Evolutionary conservation across 805 yeast genomes (phyloP).

Genomic region (Saturnispora mendoncae): DNA sequence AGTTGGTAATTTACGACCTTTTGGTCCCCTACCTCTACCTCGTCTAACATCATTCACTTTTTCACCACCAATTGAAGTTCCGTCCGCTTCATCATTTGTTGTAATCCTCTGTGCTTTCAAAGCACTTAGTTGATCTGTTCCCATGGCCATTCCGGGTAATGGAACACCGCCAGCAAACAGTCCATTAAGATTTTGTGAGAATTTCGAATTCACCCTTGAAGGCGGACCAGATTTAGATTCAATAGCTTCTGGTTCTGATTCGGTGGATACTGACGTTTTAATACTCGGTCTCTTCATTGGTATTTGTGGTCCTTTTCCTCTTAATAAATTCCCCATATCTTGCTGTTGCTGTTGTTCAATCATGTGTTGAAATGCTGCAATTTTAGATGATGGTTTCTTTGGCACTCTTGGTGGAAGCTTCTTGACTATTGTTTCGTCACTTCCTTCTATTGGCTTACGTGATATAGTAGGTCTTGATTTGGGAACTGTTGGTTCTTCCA

Average conservation of each 20-base stretch:
- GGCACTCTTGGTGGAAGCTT: slow-evolving; percentile 60
- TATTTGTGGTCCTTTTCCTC: slow-evolving; percentile 15
- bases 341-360: slow-evolving; percentile 43
- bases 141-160: slow-evolving; percentile 40
- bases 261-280: slow-evolving; percentile 3
- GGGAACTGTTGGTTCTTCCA: slow-evolving; percentile 4
- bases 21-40: slow-evolving; percentile 63
- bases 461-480: slow-evolving; percentile 10
- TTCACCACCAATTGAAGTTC: slow-evolving; percentile 8
- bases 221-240: neutral
- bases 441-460: neutral
- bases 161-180: slow-evolving; percentile 39
- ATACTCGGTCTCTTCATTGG: slow-evolving; percentile 20
- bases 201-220: slow-evolving; percentile 28
- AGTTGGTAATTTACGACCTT: slow-evolving; percentile 61
- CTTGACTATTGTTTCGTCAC: slow-evolving; percentile 5
- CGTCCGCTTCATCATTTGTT: slow-evolving; percentile 9
- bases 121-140: slow-evolving; percentile 14
- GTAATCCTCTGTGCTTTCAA: neutral
- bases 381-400: slow-evolving; percentile 67
- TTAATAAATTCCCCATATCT: slow-evolving; percentile 21
- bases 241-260: slow-evolving; percentile 1
- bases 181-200: slow-evolving; percentile 54
- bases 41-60: slow-evolving; percentile 31
- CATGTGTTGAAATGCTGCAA: slow-evolving; percentile 78